These are phyloP conservation scores for Cryptosporidium canis DNA, from an alignment of 169 alveolate species.

Conservation along the genomic window DNA sequence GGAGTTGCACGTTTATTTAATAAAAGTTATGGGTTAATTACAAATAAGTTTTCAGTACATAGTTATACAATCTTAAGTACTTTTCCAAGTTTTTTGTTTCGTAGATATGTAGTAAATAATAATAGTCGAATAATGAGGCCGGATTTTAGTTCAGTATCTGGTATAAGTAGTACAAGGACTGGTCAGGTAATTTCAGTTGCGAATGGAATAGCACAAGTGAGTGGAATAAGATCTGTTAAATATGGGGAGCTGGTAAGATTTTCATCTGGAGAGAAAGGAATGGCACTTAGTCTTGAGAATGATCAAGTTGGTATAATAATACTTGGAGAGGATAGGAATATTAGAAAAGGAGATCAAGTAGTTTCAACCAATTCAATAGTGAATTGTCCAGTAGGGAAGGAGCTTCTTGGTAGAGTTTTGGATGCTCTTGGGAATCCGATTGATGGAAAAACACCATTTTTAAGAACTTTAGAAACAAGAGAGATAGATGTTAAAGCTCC, in stretches of 20 bases:
- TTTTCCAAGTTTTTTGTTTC: too few relatives aligned
- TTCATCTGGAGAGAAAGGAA: conserved; percentile 91
- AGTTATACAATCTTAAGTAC: too few relatives aligned
- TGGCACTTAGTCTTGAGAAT: conserved; percentile 97
- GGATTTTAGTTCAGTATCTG: background rate
- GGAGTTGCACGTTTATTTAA: too few relatives aligned
- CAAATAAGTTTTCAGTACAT: too few relatives aligned
- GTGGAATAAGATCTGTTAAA: conserved; percentile 93
- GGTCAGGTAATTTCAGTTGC: conserved; percentile 97
- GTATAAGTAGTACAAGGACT: background rate
- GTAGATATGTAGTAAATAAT: too few relatives aligned
- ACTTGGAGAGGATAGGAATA: conserved; percentile 95
- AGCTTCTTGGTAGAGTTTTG: conserved; percentile 95
- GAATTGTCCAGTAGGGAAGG: conserved; percentile 96
- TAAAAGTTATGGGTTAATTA: too few relatives aligned
- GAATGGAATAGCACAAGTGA: conserved; percentile 97
- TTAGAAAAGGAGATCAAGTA: conserved; percentile 94
- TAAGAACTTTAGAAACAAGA: conserved; percentile 87
- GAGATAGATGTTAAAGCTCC: conserved; percentile 98
- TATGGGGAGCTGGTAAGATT: conserved; percentile 97
- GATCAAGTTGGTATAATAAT: conserved; percentile 98
- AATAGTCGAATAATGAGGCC: too few relatives aligned
- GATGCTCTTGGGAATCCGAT: conserved; percentile 97
- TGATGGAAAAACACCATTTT: conserved; percentile 92
- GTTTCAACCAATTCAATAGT: conserved; percentile 94